Base-by-base conservation (phyloP, 1,284 basidiomycete species). In the Hypsizygus ulmarius region DNA sequence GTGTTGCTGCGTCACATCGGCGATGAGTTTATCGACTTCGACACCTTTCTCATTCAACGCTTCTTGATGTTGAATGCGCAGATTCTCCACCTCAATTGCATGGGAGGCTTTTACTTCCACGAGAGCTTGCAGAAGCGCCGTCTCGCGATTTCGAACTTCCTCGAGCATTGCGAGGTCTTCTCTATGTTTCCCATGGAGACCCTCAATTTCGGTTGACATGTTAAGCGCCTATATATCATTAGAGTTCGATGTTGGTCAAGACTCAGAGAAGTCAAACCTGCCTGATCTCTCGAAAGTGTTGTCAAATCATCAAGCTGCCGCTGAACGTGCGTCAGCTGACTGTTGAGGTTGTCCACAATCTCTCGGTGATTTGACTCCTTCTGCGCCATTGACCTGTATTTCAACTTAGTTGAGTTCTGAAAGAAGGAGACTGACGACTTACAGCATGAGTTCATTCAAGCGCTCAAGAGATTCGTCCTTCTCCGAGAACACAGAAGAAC, bases 331-430 rank as follows among this genome's bases (percentile, higher is more conserved):
- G 55, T 62, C 7, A 95, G 72, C 60, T 94, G 79, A 10, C 69
- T 64, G 28, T 81, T 81, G 50, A 96, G 73, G n/a, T 70, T 69
- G 39, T 90, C 82, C 11, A 93, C 83, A 19, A 75, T 62, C 60
- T 94, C 90, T 16, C 81, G 81, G 65, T 96, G 92, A 40, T 81
- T 73, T 1, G 89, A 88, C 66, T 97, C 93, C 64, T 96, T 96
- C 70, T 92, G 87, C 2, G 93, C 93, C 93, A 97, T 96, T 1
- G 93, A 90, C 50, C 91, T 92, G 49, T 21, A 34, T 19, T 18
- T 44, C 14, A 39, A 25, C 18, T 11, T 5, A 39, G 29, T 16
- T 48, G 40, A 49, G 44, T 34, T 48, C 45, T 39, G 11, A 14
- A 2, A 1, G 11, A 51, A 34, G 38, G 51, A n/a, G 10, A 51